Conservation (phyloP, 305 asterid species). For the Fraxinus paxiana region DNA sequence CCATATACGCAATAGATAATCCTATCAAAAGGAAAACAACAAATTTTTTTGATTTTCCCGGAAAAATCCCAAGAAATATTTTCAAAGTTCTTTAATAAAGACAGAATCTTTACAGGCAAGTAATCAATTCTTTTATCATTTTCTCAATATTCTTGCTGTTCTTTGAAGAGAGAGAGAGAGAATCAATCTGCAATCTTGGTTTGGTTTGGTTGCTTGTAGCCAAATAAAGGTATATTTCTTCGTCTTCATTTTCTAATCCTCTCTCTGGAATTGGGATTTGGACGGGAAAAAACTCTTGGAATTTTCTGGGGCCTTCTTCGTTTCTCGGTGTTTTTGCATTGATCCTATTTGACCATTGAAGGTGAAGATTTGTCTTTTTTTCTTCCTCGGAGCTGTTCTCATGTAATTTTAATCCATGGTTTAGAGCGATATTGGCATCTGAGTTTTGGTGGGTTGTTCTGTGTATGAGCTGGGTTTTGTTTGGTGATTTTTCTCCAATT, state of each 20-base stretch:
- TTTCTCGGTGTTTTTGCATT: slow-evolving; percentile 20
- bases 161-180: not conserved
- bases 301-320: not conserved
- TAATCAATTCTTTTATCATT: slow-evolving; percentile 19
- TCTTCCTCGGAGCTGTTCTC: not conserved
- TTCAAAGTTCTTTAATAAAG: slow-evolving; percentile 41
- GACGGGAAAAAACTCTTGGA: slow-evolving; percentile 17
- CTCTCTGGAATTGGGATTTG: slow-evolving; percentile 29
- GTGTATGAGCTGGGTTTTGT: not conserved
- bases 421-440: slow-evolving; percentile 11
- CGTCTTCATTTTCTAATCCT: slow-evolving; percentile 23
- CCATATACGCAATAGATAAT: slow-evolving; percentile 28
- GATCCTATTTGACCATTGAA: not conserved
- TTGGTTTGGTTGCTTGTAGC: slow-evolving; percentile 31
- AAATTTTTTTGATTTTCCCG: slow-evolving; percentile 25
- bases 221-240: slow-evolving; percentile 31
- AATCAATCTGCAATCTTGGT: slow-evolving; percentile 15
- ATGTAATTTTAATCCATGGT: not conserved
- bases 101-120: slow-evolving; percentile 40
- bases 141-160: slow-evolving; percentile 20
- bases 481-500: slow-evolving; percentile 7
- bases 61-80: slow-evolving; percentile 26
- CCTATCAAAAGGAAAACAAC: slow-evolving; percentile 27
- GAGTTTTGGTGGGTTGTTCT: slow-evolving; percentile 7
- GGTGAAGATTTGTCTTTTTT: not conserved